Evolutionary conservation across 352 stramenopile genomes (phyloP).

Genomic region (Phytophthora vignae): DNA sequence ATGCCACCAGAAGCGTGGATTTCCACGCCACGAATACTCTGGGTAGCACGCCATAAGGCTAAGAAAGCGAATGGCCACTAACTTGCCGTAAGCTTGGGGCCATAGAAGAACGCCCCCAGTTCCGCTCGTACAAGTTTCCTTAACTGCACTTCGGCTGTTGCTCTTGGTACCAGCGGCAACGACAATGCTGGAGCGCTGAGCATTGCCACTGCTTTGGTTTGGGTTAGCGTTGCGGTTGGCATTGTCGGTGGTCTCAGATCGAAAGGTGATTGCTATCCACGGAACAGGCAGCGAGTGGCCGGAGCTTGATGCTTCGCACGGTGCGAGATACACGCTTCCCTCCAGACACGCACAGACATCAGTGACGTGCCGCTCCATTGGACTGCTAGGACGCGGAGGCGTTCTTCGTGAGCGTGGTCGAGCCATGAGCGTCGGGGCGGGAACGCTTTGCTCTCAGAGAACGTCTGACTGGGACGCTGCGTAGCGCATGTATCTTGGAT

Average conservation of each 20-base stretch:
- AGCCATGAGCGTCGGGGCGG: background rate
- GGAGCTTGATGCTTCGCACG: background rate
- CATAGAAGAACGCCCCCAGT: background rate
- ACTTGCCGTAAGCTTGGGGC: conserved; percentile 11
- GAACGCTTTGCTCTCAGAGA: background rate
- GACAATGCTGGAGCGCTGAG: background rate
- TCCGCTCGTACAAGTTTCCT: background rate
- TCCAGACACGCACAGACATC: conserved; percentile 25
- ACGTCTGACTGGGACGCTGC: conserved; percentile 9
- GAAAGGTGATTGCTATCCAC: conserved; percentile 23
- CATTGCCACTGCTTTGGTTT: background rate
- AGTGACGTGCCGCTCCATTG: conserved; percentile 8
- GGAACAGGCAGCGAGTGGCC: conserved; percentile 4
- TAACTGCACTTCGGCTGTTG: background rate
- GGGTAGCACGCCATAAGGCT: conserved; percentile 30
- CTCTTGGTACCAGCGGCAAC: background rate
- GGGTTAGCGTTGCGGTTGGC: conserved; percentile 3
- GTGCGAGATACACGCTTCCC: conserved; percentile 9
- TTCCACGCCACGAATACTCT: conserved; percentile 41
- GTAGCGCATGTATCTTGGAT: background rate
- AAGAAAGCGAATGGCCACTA: conserved; percentile 42
- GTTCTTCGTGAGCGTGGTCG: background rate
- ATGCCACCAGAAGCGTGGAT: conserved; percentile 47
- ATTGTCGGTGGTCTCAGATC: background rate
- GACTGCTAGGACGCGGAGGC: background rate